Conservation (phyloP, 202 grass and related monocot genomes). For the Tripidium arundinaceum region DNA sequence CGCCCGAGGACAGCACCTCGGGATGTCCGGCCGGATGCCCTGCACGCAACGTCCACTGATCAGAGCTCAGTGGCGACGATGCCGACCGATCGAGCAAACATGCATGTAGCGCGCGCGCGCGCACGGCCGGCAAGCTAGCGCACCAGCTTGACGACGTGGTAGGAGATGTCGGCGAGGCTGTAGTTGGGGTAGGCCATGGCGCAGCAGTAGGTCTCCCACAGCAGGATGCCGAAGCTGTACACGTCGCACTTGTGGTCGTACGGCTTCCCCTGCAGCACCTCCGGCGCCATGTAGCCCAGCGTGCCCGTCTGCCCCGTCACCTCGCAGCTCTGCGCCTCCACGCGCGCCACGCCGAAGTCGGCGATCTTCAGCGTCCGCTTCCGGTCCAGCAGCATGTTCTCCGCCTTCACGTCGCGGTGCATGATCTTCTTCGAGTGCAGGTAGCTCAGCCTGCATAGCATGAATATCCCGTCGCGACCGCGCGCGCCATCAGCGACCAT, state of each 20-base stretch:
- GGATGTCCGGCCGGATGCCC: slow-evolving; percentile 77
- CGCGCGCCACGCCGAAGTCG: slow-evolving; percentile 88
- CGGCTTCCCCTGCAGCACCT: slow-evolving; percentile 76
- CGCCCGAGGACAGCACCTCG: slow-evolving; percentile 54
- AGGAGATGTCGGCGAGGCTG: slow-evolving; percentile 67
- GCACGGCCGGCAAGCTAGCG: background rate
- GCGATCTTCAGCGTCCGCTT: slow-evolving; percentile 71
- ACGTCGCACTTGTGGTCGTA: slow-evolving; percentile 92
- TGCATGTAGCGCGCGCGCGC: too few species aligned
- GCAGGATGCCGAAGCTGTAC: slow-evolving; percentile 83
- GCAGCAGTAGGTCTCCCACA: slow-evolving; percentile 95
- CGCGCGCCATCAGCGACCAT: background rate
- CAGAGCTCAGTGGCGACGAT: background rate
- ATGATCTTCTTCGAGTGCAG: slow-evolving; percentile 74
- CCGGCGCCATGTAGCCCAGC: slow-evolving; percentile 79
- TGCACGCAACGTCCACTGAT: background rate
- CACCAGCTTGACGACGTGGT: slow-evolving; percentile 69
- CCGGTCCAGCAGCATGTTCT: slow-evolving; percentile 87
- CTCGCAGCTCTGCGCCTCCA: slow-evolving; percentile 59
- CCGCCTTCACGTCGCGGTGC: slow-evolving; percentile 88
- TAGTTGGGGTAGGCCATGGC: slow-evolving; percentile 76
- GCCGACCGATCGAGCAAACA: background rate
- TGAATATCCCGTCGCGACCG: background rate
- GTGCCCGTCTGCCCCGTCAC: slow-evolving; percentile 90
- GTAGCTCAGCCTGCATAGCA: slow-evolving; percentile 53